Evolutionary conservation across 208 protist genomes (phyloP), one percentile per base, ranked within the genome.

Genomic region (Trypanosoma melophagium): DNA sequence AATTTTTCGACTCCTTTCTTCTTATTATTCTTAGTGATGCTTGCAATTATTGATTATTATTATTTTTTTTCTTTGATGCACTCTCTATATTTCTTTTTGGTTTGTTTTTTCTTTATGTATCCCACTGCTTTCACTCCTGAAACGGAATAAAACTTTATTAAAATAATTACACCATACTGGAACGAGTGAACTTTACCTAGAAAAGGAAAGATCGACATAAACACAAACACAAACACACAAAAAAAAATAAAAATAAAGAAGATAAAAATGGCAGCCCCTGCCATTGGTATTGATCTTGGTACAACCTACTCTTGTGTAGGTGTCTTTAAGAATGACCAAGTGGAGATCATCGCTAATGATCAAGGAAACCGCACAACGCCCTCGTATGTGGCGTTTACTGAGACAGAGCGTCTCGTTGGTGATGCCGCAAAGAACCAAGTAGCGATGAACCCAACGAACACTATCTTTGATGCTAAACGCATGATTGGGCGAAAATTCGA

Each of bases 241-340:
- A 63, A 21, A 25, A 47, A 64, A 66, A 41, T 25, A 70, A 70
- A 52, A 41, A 16, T 52, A 28, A 53, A 60, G 31, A 42, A 50
- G 40, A 40, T 17, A 50, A 51, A 22, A 21, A 59, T 73, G 45
- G 76, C 66, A 22, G 74, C 76, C n/a, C 76, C 58, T 52, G 84
- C 87, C 54, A 89, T 96, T 53, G 90, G 89, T 70, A 98, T 98
- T 75, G 96, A 98, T 86, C 81, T 98, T 19, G 96, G 96, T 41
- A 99, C 97, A 22, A 99, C 97, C 31, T 98, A 99, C 87, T 98
- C 90, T 47, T 98, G 97, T 81, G 97, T 99, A 25, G 98, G 96
- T 69, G 95, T 99, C 31, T 99, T 90, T 78, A 93, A 97, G 82
- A 98, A 98, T 68, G 97, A 98, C 10, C 89, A 84, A 55, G 90